These are phyloP conservation scores for Jimgerdemannia lactiflua DNA, from an alignment of 192 early-diverging fungal genomes.

Conservation along the genomic window DNA sequence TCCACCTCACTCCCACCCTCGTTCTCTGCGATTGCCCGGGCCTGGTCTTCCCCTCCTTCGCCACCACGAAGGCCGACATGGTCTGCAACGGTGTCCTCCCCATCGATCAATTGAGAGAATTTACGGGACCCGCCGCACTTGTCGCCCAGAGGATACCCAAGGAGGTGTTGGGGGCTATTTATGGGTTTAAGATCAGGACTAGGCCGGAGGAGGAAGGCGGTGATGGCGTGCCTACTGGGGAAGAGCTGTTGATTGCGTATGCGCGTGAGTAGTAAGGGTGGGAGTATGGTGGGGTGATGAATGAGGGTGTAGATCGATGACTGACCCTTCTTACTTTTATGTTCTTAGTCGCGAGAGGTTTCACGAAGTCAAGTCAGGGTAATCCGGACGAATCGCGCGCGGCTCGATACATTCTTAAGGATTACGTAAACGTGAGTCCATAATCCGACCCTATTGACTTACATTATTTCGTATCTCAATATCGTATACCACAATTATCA, in stretches of 20 bases:
- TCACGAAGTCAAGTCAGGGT: constrained; percentile 88
- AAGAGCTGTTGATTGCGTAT: constrained; percentile 89
- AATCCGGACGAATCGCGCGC: constrained; percentile 98
- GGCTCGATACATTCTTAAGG: constrained; percentile 95
- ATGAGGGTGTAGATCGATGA: not conserved
- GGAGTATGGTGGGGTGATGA: not conserved
- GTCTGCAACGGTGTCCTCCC: constrained; percentile 98
- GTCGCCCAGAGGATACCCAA: constrained; percentile 85
- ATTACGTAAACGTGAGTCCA: constrained; percentile 80
- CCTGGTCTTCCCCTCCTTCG: constrained; percentile 98
- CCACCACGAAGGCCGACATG: constrained; percentile 98
- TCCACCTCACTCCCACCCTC: constrained; percentile 80
- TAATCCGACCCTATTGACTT: not conserved
- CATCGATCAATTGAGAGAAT: constrained; percentile 97
- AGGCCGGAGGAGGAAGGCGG: constrained; percentile 76
- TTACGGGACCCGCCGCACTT: constrained; percentile 81
- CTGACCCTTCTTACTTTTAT: not conserved
- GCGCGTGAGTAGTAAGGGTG: constrained; percentile 50
- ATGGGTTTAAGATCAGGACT: constrained; percentile 88
- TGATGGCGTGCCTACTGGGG: constrained; percentile 73
- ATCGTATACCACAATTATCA: too few species aligned
- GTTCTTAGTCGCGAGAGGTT: constrained; percentile 77
- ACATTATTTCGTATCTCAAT: too few species aligned
- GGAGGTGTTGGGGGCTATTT: constrained; percentile 82
- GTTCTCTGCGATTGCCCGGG: constrained; percentile 99